Base-by-base conservation (phyloP, 352 stramenopile genomes). In the Phytophthora meadii region DNA sequence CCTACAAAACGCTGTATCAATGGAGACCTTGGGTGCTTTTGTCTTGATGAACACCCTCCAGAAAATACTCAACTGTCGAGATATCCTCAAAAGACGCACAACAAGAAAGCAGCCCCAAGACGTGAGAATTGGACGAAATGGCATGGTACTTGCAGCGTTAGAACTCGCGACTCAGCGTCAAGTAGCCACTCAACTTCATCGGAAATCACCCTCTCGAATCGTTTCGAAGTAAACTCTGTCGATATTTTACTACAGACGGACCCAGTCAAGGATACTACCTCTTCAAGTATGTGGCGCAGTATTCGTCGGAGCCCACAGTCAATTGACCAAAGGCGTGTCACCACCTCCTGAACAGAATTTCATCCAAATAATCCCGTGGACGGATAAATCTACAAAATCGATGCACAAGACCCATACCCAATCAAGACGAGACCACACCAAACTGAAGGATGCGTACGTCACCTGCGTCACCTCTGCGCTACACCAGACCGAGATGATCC, bases 1-100 rank as follows among this genome's bases (percentile, higher is more conserved):
- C 17, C 54, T 86, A 5, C 74, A 86, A 49, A 79, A 66, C n/a
- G 48, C 74, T 19, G 77, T 79, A 30, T 82, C 77, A 5, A 22
- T 63, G 0, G 49, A 62, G 22, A 77, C 63, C 0, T 41, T 86
- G 10, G 32, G 53, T 0, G 40, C 76, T 2, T 5, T 81, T 9
- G 30, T 73, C 2, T 19, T 24, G 5, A 65, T 76, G 36, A 69
- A 69, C 15, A 36, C 54, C 1, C 8, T 40, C 3, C 68, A 80
- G 1, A 76, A 69, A 62, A 10, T 65, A 3, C 17, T 63, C 14
- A 68, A 76, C 19, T 70, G 46, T 5, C 27, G 24, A 14, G 46
- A 58, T 27, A 65, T 75, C 41, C 9, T 63, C 0, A 34, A 25
- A 24, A n/a, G 56, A 54, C 10, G 15, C 61, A 50, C 28, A 52